These are phyloP conservation scores for Phyllachora maydis DNA, from an alignment of 2,329 filamentous ascomycete species.

Conservation along the genomic window DNA sequence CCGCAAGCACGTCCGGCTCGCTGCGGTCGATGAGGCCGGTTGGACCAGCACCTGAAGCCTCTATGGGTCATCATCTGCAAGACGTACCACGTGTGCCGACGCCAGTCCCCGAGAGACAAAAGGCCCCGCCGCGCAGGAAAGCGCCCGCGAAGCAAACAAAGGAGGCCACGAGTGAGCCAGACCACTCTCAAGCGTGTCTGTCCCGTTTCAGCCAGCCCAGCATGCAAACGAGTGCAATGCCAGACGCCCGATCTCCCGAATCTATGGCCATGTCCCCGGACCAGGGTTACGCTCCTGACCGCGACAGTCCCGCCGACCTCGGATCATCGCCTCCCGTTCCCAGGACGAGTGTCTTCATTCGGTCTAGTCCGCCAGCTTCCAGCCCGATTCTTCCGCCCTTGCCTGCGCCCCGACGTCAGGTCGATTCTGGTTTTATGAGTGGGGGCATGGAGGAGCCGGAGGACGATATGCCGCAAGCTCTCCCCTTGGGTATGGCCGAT, in stretches of 20 bases:
- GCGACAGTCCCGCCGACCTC: slow-evolving; percentile 60
- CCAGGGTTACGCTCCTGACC: slow-evolving; percentile 26
- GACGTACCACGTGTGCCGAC: slow-evolving; percentile 60
- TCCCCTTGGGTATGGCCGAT: too few relatives aligned
- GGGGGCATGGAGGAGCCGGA: slow-evolving; percentile 55
- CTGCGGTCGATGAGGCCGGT: slow-evolving; percentile 68
- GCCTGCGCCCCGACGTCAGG: slow-evolving; percentile 33
- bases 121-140: slow-evolving; percentile 11
- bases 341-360: slow-evolving; percentile 31
- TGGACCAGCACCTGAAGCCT: slow-evolving; percentile 21
- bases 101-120: slow-evolving; percentile 38
- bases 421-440: slow-evolving; percentile 73
- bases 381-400: slow-evolving; percentile 58
- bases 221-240: slow-evolving; percentile 19
- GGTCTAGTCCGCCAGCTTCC: slow-evolving; percentile 47
- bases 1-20: slow-evolving; percentile 76
- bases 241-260: slow-evolving; percentile 34
- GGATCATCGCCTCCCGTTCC: slow-evolving; percentile 79
- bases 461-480: too few relatives aligned
- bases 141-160: slow-evolving; percentile 32
- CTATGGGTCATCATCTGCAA: slow-evolving; percentile 34
- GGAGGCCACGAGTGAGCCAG: slow-evolving; percentile 25
- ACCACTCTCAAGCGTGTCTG: slow-evolving; percentile 9
- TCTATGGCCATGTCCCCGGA: slow-evolving; percentile 29
- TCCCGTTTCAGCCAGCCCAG: slow-evolving; percentile 10